Conservation (phyloP, 768 basidiomycete species). For the Cyclocybe cylindracea region DNA sequence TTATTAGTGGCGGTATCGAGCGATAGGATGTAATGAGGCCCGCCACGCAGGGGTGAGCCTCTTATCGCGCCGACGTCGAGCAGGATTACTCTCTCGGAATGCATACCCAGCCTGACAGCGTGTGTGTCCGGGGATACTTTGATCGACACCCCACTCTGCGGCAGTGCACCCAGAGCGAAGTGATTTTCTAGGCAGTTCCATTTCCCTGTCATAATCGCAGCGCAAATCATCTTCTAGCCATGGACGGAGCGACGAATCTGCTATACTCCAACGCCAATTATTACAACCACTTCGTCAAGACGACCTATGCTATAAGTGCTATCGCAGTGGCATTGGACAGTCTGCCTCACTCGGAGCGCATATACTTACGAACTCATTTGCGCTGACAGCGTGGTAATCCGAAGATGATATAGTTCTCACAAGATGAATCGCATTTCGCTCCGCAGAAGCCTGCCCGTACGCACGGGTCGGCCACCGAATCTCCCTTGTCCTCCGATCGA, state of each 20-base stretch:
- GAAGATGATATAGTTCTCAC: slow-evolving; percentile 14
- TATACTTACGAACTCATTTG: too few relatives aligned
- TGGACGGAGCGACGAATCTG: too few relatives aligned
- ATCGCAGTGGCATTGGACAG: too few relatives aligned
- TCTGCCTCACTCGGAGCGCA: too few relatives aligned
- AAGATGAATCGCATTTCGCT: slow-evolving; percentile 16
- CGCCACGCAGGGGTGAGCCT: background rate
- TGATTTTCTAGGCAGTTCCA: too few relatives aligned
- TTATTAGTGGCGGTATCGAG: background rate
- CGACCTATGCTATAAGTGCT: too few relatives aligned
- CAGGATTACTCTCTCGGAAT: slow-evolving; percentile 9
- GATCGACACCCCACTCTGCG: too few relatives aligned
- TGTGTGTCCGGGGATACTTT: background rate
- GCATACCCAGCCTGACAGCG: slow-evolving; percentile 14
- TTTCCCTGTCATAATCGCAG: too few relatives aligned
- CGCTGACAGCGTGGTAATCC: background rate
- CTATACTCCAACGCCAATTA: too few relatives aligned
- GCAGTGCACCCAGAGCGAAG: too few relatives aligned
- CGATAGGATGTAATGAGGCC: background rate
- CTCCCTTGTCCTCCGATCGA: slow-evolving; percentile 12
- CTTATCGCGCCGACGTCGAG: slow-evolving; percentile 4
- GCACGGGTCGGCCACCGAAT: slow-evolving; percentile 12
- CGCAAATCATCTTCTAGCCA: too few relatives aligned
- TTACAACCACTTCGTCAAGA: too few relatives aligned
- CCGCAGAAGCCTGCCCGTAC: slow-evolving; percentile 19